Conservation (phyloP, 805 yeast genomes). For the Candida silvicultrix region DNA sequence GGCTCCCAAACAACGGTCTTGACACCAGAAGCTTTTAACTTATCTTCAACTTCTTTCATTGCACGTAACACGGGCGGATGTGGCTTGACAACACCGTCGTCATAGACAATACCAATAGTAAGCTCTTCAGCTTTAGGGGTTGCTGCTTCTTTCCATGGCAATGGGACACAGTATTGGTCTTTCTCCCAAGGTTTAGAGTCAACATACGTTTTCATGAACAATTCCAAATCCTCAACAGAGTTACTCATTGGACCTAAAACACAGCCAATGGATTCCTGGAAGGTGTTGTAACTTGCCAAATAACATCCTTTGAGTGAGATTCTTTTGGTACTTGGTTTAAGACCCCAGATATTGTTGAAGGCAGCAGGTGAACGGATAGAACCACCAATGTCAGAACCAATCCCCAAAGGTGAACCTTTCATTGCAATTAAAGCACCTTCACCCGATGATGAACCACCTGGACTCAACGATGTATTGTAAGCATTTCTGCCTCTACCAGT, state of each 20-base stretch:
- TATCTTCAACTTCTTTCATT: conserved; percentile 44
- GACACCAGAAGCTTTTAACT: conserved; percentile 53
- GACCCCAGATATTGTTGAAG: conserved; percentile 53
- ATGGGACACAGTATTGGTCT: conserved; percentile 29
- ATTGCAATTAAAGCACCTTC: conserved; percentile 60
- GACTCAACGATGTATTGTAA: conserved; percentile 46
- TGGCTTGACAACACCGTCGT: conserved; percentile 61
- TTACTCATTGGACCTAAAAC: conserved; percentile 68
- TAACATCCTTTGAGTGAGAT: conserved; percentile 27
- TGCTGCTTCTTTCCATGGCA: conserved; percentile 34
- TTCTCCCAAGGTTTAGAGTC: conserved; percentile 49
- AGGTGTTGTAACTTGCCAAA: conserved; percentile 8
- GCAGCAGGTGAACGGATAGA: conserved; percentile 67
- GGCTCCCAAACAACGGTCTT: conserved; percentile 51
- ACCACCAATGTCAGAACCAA: conserved; percentile 72
- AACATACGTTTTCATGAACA: conserved; percentile 53
- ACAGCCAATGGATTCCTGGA: conserved; percentile 51
- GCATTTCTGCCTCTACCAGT: conserved; percentile 57
- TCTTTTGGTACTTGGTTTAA: conserved; percentile 57
- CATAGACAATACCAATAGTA: conserved; percentile 56
- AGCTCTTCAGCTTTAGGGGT: conserved; percentile 33
- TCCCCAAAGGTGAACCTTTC: conserved; percentile 55
- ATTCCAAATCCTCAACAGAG: conserved; percentile 58
- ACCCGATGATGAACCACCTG: conserved; percentile 75
- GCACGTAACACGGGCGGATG: conserved; percentile 60